Conservation (phyloP, 192 early-diverging fungal species). For the Backusella psychrophila region DNA sequence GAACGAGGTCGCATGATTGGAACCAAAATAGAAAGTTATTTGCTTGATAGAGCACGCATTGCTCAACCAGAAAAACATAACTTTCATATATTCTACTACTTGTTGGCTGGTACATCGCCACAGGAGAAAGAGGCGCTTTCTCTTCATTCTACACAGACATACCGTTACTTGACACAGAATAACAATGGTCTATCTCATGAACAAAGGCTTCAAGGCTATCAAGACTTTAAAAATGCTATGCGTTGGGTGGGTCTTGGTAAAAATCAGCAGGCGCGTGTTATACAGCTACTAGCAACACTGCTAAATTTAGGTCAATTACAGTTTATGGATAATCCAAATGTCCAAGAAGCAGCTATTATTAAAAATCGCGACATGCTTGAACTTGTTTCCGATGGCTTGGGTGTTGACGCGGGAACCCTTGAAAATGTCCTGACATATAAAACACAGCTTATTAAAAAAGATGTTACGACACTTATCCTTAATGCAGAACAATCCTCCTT, state of each 20-base stretch:
- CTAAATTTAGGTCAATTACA: conserved; percentile 88
- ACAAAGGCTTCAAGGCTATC: conserved; percentile 46
- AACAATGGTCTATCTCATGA: conserved; percentile 57
- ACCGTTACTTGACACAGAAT: conserved; percentile 61
- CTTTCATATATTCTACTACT: conserved; percentile 95
- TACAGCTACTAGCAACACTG: conserved; percentile 80
- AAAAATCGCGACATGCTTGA: conserved; percentile 73
- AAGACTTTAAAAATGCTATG: conserved; percentile 67
- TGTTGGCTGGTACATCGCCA: conserved; percentile 75
- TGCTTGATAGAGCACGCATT: conserved; percentile 84
- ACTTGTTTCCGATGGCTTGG: conserved; percentile 77
- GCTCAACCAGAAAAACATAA: conserved; percentile 43
- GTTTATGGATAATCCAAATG: conserved; percentile 63
- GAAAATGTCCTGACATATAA: conserved; percentile 77
- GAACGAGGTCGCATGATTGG: conserved; percentile 87
- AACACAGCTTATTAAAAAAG: conserved; percentile 76
- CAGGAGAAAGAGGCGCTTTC: conserved; percentile 77
- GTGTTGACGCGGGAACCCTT: conserved; percentile 68
- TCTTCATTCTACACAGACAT: conserved; percentile 62
- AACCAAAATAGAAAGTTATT: conserved; percentile 78
- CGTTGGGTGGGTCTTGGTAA: conserved; percentile 81
- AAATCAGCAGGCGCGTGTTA: conserved; percentile 78
- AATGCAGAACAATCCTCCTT: conserved; percentile 64
- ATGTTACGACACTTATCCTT: conserved; percentile 79
- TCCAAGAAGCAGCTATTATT: conserved; percentile 72